Conservation (phyloP, 2,329 filamentous ascomycete species). For the Xylaria sp. region DNA sequence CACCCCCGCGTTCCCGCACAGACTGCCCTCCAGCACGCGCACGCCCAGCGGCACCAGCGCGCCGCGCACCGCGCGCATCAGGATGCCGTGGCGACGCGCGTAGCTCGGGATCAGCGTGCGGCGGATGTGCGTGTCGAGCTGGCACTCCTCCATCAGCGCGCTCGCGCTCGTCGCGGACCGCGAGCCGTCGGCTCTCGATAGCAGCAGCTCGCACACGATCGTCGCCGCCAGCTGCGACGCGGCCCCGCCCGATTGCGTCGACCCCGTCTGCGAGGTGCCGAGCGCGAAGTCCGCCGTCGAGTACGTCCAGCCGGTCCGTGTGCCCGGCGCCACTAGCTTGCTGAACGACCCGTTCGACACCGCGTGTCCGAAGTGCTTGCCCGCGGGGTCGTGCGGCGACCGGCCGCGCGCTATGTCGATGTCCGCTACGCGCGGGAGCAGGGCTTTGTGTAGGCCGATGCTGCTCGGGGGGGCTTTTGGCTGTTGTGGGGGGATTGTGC, state of each 20-base stretch:
- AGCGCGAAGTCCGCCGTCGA: conserved; percentile 57
- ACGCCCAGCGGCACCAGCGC: conserved; percentile 69
- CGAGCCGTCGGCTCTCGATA: neutral
- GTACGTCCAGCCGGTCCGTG: conserved; percentile 75
- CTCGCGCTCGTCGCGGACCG: neutral
- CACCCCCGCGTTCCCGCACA: conserved; percentile 44
- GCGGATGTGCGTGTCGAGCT: conserved; percentile 51
- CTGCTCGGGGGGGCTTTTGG: too few species aligned
- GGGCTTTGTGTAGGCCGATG: conserved; percentile 46
- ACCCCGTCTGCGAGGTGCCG: conserved; percentile 59
- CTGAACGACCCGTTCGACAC: conserved; percentile 89
- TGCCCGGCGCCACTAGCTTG: conserved; percentile 82
- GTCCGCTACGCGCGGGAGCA: conserved; percentile 79
- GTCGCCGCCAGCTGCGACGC: conserved; percentile 61
- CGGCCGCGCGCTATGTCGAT: conserved; percentile 73
- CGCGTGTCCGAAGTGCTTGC: conserved; percentile 71
- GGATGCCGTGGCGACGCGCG: conserved; percentile 51
- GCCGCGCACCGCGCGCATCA: conserved; percentile 64
- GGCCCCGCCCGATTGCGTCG: conserved; percentile 62
- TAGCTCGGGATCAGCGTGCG: conserved; percentile 51
- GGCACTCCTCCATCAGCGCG: conserved; percentile 16
- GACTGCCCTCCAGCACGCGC: conserved; percentile 33
- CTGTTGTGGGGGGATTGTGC: too few species aligned
- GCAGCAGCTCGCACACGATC: conserved; percentile 55
- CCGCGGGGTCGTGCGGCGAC: conserved; percentile 39